Evolutionary conservation across 495 filamentous ascomycete genomes (phyloP).

Genomic region (Tuber aestivum): DNA sequence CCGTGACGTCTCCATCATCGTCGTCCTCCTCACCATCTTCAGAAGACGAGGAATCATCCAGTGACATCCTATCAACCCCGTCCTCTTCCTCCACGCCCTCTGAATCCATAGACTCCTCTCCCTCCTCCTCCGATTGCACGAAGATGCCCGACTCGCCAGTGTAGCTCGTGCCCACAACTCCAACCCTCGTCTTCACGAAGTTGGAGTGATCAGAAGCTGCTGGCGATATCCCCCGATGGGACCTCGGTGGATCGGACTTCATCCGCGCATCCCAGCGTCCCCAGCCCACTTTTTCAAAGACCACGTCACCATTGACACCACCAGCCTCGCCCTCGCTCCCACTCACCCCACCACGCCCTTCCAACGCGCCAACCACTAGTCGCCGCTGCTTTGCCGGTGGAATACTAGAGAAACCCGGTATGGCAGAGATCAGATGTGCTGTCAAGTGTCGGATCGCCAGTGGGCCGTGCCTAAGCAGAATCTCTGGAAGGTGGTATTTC

Average conservation of each 20-base stretch:
- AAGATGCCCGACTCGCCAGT: conserved; percentile 65
- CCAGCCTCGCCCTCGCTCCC: conserved; percentile 46
- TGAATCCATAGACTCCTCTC: conserved; percentile 45
- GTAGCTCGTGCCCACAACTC: conserved; percentile 50
- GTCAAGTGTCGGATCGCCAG: conserved; percentile 92
- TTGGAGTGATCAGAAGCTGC: conserved; percentile 29
- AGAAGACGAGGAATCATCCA: conserved; percentile 71
- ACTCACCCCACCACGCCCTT: conserved; percentile 41
- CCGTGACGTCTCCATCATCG: conserved; percentile 69
- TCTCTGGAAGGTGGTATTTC: conserved; percentile 84
- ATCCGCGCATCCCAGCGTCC: conserved; percentile 85
- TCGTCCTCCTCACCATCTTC: conserved; percentile 67
- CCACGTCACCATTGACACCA: conserved; percentile 68
- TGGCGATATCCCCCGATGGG: conserved; percentile 29
- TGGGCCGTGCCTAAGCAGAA: conserved; percentile 81
- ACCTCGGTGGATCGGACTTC: conserved; percentile 57
- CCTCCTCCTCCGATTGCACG: conserved; percentile 55
- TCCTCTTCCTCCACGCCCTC: conserved; percentile 52
- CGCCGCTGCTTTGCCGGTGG: conserved; percentile 86
- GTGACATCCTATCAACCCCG: conserved; percentile 94
- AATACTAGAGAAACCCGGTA: conserved; percentile 88
- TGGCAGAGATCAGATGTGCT: conserved; percentile 82
- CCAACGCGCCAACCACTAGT: conserved; percentile 43
- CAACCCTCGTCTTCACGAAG: not conserved
- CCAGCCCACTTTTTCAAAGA: conserved; percentile 96